Base-by-base conservation (phyloP, 2,329 filamentous ascomycete genomes). In the Furcasterigmium furcatum region DNA sequence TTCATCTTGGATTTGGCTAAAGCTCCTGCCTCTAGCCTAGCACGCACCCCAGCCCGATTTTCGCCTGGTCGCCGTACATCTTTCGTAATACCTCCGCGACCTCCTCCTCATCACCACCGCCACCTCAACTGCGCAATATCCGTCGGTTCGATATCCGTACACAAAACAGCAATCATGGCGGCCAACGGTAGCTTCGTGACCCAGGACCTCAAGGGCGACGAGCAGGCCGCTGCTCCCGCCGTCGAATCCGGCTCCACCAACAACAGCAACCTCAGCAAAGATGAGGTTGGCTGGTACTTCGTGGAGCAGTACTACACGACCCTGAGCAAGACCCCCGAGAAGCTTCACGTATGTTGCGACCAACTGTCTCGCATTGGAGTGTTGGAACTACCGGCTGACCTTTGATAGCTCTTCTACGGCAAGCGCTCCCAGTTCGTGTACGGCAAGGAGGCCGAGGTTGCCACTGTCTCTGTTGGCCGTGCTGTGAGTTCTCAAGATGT, bases 221-320 rank as follows among this genome's bases (percentile, higher is more conserved):
- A 61, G 48, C 58, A 61, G 43, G 56, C 68, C 47, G 57, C 65
- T 48, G 55, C 63, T 44, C 49, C 65, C 41, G 58, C 60, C 48
- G 64, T 64, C 46, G 56, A 62, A 48, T 58, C 64, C 38, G 53
- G 63, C 49, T 57, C 59, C 52, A 54, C 60, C 34, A 59, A 58
- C 46, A 71, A 66, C 58, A 71, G 62, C 62, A 74, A 79, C 57
- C 70, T 82, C 34, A 75, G 77, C 58, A 96, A 96, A 76, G 91
- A 96, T 66, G 90, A 97, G 74, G 91, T 99, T 56, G 94, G 91
- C 69, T 99, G 94, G 94, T 97, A 92, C 74, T 99, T 99, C 58
- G 94, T 99, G 48, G 91, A 97, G 80, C 91, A 96, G 71, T 99
- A 96, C 78, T 99, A 99, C 74, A 97, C 89, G 58, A 99, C 91